Conservation (phyloP, 306 rosid species). For the Glycyrrhiza uralensis region DNA sequence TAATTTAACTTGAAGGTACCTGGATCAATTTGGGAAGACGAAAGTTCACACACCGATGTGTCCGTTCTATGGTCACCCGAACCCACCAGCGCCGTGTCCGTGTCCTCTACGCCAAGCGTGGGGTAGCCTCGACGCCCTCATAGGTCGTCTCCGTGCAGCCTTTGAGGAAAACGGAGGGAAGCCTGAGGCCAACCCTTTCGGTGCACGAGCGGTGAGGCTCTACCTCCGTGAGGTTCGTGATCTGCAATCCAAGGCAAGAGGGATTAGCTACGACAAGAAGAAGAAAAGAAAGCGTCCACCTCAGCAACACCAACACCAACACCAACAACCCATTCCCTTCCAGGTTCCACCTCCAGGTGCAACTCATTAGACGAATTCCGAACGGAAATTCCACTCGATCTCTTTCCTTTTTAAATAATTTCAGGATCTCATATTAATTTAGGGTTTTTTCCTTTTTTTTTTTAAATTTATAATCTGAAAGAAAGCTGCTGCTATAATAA, state of each 20-base stretch:
- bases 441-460: constrained; percentile 21
- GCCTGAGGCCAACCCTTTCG: constrained; percentile 92
- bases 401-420: background rate
- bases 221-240: constrained; percentile 97
- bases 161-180: constrained; percentile 97
- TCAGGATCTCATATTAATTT: constrained; percentile 24
- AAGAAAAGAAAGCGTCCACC: constrained; percentile 88
- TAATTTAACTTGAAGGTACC: too few relatives aligned
- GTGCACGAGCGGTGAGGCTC: constrained; percentile 92
- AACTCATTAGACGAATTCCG: constrained; percentile 22
- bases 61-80: constrained; percentile 91
- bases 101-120: constrained; percentile 96
- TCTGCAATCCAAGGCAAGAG: constrained; percentile 97
- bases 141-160: constrained; percentile 90
- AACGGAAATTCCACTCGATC: background rate
- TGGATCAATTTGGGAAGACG: constrained; percentile 96
- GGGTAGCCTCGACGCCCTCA: constrained; percentile 97
- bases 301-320: constrained; percentile 24
- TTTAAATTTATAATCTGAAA: constrained; percentile 15
- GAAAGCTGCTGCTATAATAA: constrained; percentile 27
- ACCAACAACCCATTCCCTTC: too few relatives aligned
- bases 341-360: constrained; percentile 53
- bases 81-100: constrained; percentile 98
- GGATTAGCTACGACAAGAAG: constrained; percentile 92
- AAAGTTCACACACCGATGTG: constrained; percentile 93